Conservation (phyloP, 768 basidiomycete species). For the Pleurotus pulmonarius region DNA sequence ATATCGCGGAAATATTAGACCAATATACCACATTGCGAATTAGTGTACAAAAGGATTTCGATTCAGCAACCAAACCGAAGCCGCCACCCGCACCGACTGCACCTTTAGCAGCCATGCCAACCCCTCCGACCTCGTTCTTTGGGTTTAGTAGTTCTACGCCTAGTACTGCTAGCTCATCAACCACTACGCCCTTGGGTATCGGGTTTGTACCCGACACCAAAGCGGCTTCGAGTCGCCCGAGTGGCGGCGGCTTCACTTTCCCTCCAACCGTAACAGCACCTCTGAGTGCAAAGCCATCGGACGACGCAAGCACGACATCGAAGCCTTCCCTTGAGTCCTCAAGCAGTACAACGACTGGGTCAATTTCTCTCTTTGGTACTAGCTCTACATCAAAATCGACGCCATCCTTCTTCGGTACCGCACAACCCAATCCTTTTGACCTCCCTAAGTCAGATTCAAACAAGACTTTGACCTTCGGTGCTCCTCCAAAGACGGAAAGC, state of each 20-base stretch:
- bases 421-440: not conserved
- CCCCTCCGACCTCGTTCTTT: constrained; percentile 28
- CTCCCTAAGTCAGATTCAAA: not conserved
- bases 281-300: not conserved
- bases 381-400: not conserved
- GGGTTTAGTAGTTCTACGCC: constrained; percentile 13
- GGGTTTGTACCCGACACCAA: constrained; percentile 17
- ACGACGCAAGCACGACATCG: too few relatives aligned
- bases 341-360: not conserved
- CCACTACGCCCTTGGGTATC: constrained; percentile 14
- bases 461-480: not conserved
- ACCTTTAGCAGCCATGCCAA: constrained; percentile 21
- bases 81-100: not conserved
- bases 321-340: not conserved
- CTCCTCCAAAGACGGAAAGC: not conserved
- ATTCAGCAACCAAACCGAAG: constrained; percentile 25
- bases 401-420: not conserved
- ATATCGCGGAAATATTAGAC: constrained; percentile 52
- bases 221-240: not conserved
- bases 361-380: not conserved
- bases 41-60: constrained; percentile 53
- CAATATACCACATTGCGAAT: constrained; percentile 56
- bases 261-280: constrained; percentile 9
- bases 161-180: constrained; percentile 11
- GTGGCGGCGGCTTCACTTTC: constrained; percentile 19